Base-by-base conservation (phyloP, 176 grass and related monocot genomes). In the Triticum turgidum region DNA sequence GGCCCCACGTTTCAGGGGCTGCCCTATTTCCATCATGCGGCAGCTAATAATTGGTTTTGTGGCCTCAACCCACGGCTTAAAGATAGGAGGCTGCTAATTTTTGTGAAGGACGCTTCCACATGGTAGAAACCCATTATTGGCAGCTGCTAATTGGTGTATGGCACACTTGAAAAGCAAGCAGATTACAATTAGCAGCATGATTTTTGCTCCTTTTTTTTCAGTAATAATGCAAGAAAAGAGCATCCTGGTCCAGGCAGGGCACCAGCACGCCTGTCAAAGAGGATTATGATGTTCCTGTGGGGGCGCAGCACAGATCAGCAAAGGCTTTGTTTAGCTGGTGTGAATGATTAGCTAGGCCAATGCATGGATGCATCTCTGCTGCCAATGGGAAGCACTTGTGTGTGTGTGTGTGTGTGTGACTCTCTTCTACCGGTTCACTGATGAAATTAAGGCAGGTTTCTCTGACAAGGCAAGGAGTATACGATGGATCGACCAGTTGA, bases 21-120 rank as follows among this genome's bases (percentile, higher is more conserved):
- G 74, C 59, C 85, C 82, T 44, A 67, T 74, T 90, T 74, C 84
- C 67, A 80, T 76, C 74, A 47, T 37, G 78, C 76, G 87, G 76
- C 89, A 20, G 17, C 17, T 9, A 37, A 17, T 34, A 15, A 51
- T 84, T 83, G 29, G 45, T 62, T 62, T 59, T 21, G 56, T 59
- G 76, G 61, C 68, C 67, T 56, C 13, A 56, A 42, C 21, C 33
- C 24, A 68, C 27, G 59, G 89, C 61, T 74, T 80, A 51, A 21
- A 80, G 58, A 59, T 38, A 80, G 67, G 4, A 80, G 80, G 27
- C 44, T 80, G 45, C 68, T 87, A 72, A 65, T 58, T 80, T 80
- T 68, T 73, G n/a, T 80, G 21, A 76, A 20, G n/a, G 21, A n/a
- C 34, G 66, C 29, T 30, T 30, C 29, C 47, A 37, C 13, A 73